These are phyloP conservation scores for Aspergillus saccharolyticus DNA, from an alignment of 495 filamentous ascomycete genomes.

Conservation along the genomic window DNA sequence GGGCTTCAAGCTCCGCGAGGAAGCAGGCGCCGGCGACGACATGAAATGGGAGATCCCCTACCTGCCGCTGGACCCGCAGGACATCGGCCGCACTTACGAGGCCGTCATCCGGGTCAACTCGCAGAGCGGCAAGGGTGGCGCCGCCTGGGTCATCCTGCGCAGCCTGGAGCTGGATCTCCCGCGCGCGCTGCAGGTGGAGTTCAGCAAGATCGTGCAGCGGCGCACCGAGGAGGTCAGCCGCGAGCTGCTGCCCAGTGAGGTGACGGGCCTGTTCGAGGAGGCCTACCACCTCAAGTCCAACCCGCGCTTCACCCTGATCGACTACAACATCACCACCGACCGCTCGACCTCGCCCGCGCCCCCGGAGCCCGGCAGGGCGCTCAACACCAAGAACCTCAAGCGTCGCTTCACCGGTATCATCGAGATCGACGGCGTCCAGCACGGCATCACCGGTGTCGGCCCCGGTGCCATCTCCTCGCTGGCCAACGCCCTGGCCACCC, in stretches of 20 bases:
- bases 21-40: conserved; percentile 52
- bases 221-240: conserved; percentile 68
- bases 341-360: conserved; percentile 73
- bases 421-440: conserved; percentile 74
- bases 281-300: conserved; percentile 78
- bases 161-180: conserved; percentile 88
- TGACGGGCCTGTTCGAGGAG: conserved; percentile 77
- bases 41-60: conserved; percentile 75
- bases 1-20: conserved; percentile 73
- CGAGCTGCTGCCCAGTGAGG: conserved; percentile 78
- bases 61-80: conserved; percentile 85
- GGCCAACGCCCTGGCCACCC: conserved; percentile 69
- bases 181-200: conserved; percentile 87
- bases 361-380: conserved; percentile 59
- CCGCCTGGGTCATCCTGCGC: conserved; percentile 89
- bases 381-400: conserved; percentile 70
- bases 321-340: conserved; percentile 88
- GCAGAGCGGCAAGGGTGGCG: conserved; percentile 91
- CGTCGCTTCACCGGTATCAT: conserved; percentile 85
- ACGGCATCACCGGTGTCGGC: conserved; percentile 71
- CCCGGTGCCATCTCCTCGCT: conserved; percentile 88
- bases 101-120: conserved; percentile 97
- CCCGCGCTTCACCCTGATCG: conserved; percentile 80
- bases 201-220: conserved; percentile 79
- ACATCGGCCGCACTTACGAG: conserved; percentile 94